Conservation (phyloP, 805 yeast species). For the Lachancea waltii region DNA sequence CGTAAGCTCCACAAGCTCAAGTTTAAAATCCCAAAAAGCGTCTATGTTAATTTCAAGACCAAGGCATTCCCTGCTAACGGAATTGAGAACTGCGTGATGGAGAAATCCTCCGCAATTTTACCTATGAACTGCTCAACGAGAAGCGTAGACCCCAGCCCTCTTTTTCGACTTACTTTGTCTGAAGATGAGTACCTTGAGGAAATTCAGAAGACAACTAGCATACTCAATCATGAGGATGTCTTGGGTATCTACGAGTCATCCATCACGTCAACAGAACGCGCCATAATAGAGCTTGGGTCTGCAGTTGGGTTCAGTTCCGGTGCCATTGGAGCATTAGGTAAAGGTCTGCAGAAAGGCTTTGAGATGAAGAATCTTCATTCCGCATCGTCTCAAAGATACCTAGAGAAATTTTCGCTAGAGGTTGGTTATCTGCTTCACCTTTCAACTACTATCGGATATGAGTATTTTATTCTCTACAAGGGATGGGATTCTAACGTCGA, state of each 20-base stretch:
- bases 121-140: conserved; percentile 56
- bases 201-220: conserved; percentile 47
- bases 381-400: conserved; percentile 45
- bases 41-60: conserved; percentile 61
- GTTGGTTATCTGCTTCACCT: conserved; percentile 63
- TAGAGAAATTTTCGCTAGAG: conserved; percentile 49
- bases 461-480: conserved; percentile 60
- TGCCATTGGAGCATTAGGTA: conserved; percentile 76
- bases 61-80: conserved; percentile 36
- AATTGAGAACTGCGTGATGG: conserved; percentile 49
- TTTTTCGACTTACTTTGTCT: conserved; percentile 63
- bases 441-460: conserved; percentile 61
- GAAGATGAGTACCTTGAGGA: conserved; percentile 58
- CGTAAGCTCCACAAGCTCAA: conserved; percentile 67
- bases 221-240: conserved; percentile 55
- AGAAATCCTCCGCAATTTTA: conserved; percentile 50
- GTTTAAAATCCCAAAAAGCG: conserved; percentile 65
- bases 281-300: conserved; percentile 72
- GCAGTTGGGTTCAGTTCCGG: conserved; percentile 63
- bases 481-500: conserved; percentile 50
- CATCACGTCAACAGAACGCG: conserved; percentile 60
- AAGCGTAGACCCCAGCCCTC: conserved; percentile 36
- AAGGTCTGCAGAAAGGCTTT: conserved; percentile 82
- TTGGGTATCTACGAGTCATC: conserved; percentile 73
- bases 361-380: conserved; percentile 47